phyloP scores from a whole-genome alignment of 441 rosid species.

The Euphorbia celastroides region DNA sequence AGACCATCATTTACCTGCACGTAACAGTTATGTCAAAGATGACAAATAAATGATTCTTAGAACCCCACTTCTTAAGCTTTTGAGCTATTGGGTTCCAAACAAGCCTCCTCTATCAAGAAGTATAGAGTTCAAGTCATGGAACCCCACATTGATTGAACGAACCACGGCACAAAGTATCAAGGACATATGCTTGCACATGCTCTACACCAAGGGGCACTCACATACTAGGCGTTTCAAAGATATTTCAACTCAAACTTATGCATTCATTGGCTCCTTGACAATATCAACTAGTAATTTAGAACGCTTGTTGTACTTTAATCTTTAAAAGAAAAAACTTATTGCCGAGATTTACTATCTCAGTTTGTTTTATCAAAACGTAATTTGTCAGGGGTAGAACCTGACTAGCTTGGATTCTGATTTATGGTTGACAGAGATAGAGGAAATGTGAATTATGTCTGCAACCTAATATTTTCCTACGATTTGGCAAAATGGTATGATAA shows the following conservation, averaged over 20 bases:
- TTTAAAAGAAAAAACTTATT: background rate
- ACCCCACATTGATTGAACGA: background rate
- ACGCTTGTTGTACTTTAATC: background rate
- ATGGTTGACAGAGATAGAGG: no score
- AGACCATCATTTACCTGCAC: slow-evolving; percentile 85
- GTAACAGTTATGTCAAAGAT: background rate
- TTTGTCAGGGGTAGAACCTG: no score
- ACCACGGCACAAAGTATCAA: background rate
- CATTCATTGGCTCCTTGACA: background rate
- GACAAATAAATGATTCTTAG: background rate
- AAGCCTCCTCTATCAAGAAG: background rate
- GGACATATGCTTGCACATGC: background rate
- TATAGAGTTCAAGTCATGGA: background rate
- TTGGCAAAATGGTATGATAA: background rate
- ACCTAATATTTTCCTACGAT: background rate
- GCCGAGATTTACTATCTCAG: background rate
- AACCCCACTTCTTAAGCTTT: background rate
- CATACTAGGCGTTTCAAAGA: background rate
- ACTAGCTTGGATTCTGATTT: no score
- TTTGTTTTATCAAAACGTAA: background rate
- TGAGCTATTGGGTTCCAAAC: background rate
- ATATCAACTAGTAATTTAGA: background rate
- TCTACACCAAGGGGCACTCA: background rate
- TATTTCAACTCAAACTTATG: background rate
- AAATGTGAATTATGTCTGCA: background rate